These are phyloP conservation scores for Tremella mesenterica DNA, from an alignment of 768 basidiomycete genomes.

Conservation along the genomic window DNA sequence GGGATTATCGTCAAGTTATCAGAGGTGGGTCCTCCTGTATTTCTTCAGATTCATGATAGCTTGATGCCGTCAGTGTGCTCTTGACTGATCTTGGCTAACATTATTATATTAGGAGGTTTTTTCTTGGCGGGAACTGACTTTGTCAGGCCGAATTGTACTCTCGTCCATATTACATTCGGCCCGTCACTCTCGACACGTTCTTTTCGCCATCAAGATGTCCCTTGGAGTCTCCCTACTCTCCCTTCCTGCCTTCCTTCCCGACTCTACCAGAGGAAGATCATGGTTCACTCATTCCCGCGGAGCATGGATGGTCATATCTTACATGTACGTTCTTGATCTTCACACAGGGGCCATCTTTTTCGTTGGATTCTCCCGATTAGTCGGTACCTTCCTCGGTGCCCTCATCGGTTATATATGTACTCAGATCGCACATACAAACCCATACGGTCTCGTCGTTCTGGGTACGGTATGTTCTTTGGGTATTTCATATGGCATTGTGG, in stretches of 20 bases:
- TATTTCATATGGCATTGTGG: slow-evolving; percentile 36
- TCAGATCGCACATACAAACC: slow-evolving; percentile 35
- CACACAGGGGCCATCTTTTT: slow-evolving; percentile 42
- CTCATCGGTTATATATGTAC: slow-evolving; percentile 38
- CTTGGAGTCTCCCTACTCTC: slow-evolving; percentile 37
- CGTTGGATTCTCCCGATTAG: slow-evolving; percentile 36
- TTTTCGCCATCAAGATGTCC: slow-evolving; percentile 36
- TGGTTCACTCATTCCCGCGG: slow-evolving; percentile 36
- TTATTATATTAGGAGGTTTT: no score
- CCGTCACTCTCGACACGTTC: slow-evolving; percentile 35
- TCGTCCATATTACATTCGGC: slow-evolving; percentile 22
- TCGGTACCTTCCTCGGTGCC: slow-evolving; percentile 42
- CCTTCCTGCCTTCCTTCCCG: slow-evolving; percentile 38
- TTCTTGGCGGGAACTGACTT: no score
- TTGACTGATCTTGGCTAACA: no score
- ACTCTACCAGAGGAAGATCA: slow-evolving; percentile 20
- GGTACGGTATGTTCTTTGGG: slow-evolving; percentile 36
- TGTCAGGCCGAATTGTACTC: no score
- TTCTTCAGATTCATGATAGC: no score
- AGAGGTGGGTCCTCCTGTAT: no score
- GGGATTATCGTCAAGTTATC: no score
- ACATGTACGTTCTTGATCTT: slow-evolving; percentile 42
- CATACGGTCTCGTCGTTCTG: slow-evolving; percentile 38
- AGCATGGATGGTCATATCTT: slow-evolving; percentile 41
- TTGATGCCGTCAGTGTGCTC: not conserved